Evolutionary conservation across 148 eudicot genomes (phyloP).

Genomic region (Mesembryanthemum crystallinum): DNA sequence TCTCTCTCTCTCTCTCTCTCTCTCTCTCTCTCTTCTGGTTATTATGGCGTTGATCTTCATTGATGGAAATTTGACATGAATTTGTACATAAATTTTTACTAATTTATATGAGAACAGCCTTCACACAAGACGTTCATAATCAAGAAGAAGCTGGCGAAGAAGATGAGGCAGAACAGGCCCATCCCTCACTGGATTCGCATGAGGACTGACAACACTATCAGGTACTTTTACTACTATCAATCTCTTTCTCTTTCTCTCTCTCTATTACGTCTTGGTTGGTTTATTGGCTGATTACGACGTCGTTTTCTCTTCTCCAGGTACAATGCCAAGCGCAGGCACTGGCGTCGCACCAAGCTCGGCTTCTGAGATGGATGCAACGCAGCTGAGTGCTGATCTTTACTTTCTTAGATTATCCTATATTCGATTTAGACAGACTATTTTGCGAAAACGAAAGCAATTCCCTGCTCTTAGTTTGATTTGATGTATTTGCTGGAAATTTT

Average conservation of each 20-base stretch:
- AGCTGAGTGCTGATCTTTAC: not conserved
- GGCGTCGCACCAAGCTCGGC: slow-evolving; percentile 70
- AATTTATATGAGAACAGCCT: slow-evolving; percentile 33
- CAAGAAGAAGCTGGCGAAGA: slow-evolving; percentile 75
- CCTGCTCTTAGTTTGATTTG: too few relatives aligned
- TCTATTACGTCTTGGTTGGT: too few relatives aligned
- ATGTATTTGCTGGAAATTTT: too few relatives aligned
- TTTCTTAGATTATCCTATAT: not conserved
- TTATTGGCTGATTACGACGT: too few relatives aligned
- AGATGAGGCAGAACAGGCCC: slow-evolving; percentile 74
- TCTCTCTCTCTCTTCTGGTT: too few relatives aligned
- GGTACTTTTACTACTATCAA: too few relatives aligned
- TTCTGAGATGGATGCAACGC: slow-evolving; percentile 32
- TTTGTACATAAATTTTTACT: not conserved
- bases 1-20: too few relatives aligned
- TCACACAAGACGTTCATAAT: slow-evolving; percentile 67
- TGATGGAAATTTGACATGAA: not conserved
- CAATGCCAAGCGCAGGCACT: slow-evolving; percentile 70
- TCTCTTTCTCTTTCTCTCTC: not conserved
- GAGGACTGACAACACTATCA: slow-evolving; percentile 68
- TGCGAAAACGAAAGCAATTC: too few relatives aligned
- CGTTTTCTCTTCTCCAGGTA: slow-evolving; percentile 32
- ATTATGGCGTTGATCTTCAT: too few relatives aligned
- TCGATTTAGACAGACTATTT: not conserved
- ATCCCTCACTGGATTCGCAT: slow-evolving; percentile 74